Conservation (phyloP, 169 alveolate genomes). For the Plasmodium coatneyi region DNA sequence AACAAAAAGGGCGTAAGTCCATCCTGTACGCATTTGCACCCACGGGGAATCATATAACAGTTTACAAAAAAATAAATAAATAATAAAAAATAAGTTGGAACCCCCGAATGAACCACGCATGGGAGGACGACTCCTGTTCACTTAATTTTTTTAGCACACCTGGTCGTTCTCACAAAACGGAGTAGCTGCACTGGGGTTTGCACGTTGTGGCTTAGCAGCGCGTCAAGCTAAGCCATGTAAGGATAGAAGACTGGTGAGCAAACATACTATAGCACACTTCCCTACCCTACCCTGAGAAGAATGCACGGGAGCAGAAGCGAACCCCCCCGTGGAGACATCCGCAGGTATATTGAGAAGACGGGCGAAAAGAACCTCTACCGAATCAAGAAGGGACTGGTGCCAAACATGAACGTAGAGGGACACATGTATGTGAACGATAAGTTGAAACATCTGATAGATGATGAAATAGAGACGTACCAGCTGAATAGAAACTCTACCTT, state of each 20-base stretch:
- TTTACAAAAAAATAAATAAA: too few species aligned
- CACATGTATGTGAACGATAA: conserved; percentile 85
- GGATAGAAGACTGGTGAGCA: not conserved
- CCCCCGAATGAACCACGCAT: not conserved
- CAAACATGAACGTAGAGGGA: conserved; percentile 89
- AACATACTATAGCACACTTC: not conserved
- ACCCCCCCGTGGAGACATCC: not conserved
- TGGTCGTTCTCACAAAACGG: not conserved
- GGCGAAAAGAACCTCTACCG: conserved; percentile 74
- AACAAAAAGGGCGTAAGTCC: not conserved
- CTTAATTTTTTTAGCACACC: not conserved
- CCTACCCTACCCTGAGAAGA: not conserved
- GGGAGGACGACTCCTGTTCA: not conserved
- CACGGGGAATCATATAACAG: not conserved
- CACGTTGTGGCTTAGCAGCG: not conserved
- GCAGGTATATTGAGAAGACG: conserved; percentile 26
- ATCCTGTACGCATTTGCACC: not conserved
- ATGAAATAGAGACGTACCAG: conserved; percentile 81
- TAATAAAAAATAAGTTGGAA: not conserved
- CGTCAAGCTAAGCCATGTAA: not conserved
- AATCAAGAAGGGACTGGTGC: conserved; percentile 86
- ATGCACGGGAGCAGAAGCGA: not conserved
- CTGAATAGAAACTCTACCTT: conserved; percentile 81
- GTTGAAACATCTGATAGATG: conserved; percentile 79
- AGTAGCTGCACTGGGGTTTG: not conserved